phyloP scores from a whole-genome alignment of 2,329 filamentous ascomycete species.

The Fusarium sp. region DNA sequence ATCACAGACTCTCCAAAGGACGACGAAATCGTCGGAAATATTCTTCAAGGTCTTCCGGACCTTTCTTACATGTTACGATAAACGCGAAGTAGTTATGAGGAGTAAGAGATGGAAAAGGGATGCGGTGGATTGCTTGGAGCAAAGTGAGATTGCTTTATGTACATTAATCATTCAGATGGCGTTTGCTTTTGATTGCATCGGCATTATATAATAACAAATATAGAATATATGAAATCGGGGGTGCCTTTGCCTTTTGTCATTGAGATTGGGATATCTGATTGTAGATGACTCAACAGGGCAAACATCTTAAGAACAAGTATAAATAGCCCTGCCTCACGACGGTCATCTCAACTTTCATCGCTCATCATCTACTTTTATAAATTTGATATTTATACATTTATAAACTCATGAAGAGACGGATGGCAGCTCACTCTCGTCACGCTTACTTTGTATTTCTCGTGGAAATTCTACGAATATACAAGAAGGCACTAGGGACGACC shows the following conservation, averaged over 20 bases:
- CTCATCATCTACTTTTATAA: not conserved
- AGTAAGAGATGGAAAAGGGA: slow-evolving; percentile 19
- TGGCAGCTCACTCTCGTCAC: not conserved
- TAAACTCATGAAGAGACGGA: not conserved
- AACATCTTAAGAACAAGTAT: not conserved
- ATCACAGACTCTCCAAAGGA: slow-evolving; percentile 40
- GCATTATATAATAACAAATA: slow-evolving; percentile 9
- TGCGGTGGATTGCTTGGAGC: not conserved
- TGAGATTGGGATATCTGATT: not conserved
- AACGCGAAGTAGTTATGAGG: slow-evolving; percentile 25
- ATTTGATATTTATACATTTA: no score
- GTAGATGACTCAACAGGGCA: not conserved
- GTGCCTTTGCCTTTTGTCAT: not conserved
- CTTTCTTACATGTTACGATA: slow-evolving; percentile 61
- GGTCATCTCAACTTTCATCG: not conserved
- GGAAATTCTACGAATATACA: not conserved
- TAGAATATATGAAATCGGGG: not conserved
- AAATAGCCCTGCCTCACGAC: not conserved
- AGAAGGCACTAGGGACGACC: not conserved
- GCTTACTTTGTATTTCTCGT: not conserved
- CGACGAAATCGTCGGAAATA: slow-evolving; percentile 50
- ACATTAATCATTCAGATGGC: slow-evolving; percentile 36
- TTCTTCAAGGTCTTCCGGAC: slow-evolving; percentile 57
- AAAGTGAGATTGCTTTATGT: slow-evolving; percentile 14
- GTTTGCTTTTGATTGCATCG: slow-evolving; percentile 25